Evolutionary conservation across 768 basidiomycete species (phyloP).

Genomic region (Naganishia onofrii): DNA sequence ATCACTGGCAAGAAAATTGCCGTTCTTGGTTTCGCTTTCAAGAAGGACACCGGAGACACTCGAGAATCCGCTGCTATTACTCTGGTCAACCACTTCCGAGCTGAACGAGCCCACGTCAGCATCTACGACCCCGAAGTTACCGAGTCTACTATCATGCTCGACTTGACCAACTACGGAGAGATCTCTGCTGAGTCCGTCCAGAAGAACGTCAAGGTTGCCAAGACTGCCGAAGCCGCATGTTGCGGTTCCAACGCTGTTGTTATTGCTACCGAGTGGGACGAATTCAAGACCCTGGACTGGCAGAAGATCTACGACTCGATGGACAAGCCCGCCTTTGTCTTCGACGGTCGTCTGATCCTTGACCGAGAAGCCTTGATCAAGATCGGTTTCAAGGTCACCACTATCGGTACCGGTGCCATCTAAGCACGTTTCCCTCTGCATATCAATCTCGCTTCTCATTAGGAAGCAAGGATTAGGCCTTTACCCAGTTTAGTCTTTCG

Average conservation of each 20-base stretch:
- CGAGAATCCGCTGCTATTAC: slow-evolving; percentile 95
- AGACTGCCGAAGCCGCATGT: slow-evolving; percentile 81
- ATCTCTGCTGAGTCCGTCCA: slow-evolving; percentile 70
- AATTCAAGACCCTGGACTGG: slow-evolving; percentile 94
- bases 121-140: slow-evolving; percentile 88
- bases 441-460: slow-evolving; percentile 32
- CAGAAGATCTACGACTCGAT: slow-evolving; percentile 74
- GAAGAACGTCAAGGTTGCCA: slow-evolving; percentile 76
- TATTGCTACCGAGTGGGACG: slow-evolving; percentile 88
- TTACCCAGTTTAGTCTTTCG: slow-evolving; percentile 1
- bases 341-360: slow-evolving; percentile 79
- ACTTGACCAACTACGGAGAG: slow-evolving; percentile 55
- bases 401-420: slow-evolving; percentile 52
- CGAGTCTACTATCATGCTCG: slow-evolving; percentile 75
- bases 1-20: slow-evolving; percentile 82
- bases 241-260: slow-evolving; percentile 81
- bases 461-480: background rate
- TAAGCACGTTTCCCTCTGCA: slow-evolving; percentile 24
- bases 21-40: slow-evolving; percentile 97
- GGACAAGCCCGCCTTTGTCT: slow-evolving; percentile 98
- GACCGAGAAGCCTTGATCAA: slow-evolving; percentile 72
- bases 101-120: slow-evolving; percentile 78
- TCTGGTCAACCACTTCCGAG: slow-evolving; percentile 86
- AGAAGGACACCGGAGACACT: slow-evolving; percentile 98
- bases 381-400: slow-evolving; percentile 76